Base-by-base conservation (phyloP, 2,329 filamentous ascomycete species). In the Aspergillus felis region DNA sequence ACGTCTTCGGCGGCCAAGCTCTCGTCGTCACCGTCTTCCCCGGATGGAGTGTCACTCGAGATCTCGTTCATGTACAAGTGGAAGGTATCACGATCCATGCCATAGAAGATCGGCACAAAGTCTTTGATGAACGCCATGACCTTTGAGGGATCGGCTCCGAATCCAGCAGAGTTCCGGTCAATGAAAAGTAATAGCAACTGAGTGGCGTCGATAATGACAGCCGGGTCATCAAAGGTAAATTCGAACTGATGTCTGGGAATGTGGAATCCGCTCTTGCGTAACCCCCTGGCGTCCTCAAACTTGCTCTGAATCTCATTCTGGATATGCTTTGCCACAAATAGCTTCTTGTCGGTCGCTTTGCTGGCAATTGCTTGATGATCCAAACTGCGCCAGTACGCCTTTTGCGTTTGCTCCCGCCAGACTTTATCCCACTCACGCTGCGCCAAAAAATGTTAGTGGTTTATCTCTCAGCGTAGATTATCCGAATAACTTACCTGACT, bases 401-500 rank as follows among this genome's bases (percentile, higher is more conserved):
- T 88, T 70, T 96, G 89, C 25, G 93, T 97, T 77, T 97, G 94
- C 51, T 91, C 88, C 62, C 94, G 91, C 94, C 94, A 99, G 7
- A 99, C 92, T 76, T 97, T 97, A 74, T 97, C 92, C 94, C 94
- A 99, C 72, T 99, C 95, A 32, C 94, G 91, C 81, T 90, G 51
- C 47, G 27, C 7, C 32, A 10, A 58, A 10, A 58, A 27, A 24
- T 25, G 54, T 52, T 29, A 60, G 57, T 28, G 35, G 60, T 27
- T 44, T 27, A 51, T 3, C 10, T 27, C 17, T 24, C 25, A 46
- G 28, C 2, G 7, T 44, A 2, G 25, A n/a, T 27, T 32, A n/a
- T 25, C 41, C 10, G 12, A 4, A 17, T 29, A 29, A 63, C 72
- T 64, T 74, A 78, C 77, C 73, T 90, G 92, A 5, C 91, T 93